Conservation (phyloP, 1,139 yeast species). For the Arxiozyma slooffiae region DNA sequence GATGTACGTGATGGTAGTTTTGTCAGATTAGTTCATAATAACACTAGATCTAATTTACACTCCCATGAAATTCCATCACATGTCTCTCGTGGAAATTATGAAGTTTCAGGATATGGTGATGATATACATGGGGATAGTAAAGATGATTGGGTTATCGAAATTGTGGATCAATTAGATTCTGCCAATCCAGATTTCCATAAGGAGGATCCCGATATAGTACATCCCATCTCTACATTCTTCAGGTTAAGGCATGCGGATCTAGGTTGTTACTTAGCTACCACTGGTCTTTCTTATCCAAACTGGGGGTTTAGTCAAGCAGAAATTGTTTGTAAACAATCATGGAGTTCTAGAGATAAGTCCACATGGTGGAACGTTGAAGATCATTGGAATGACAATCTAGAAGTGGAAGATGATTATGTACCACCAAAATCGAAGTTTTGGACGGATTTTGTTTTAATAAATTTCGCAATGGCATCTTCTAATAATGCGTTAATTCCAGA, state of each 20-base stretch:
- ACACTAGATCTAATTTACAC: slow-evolving; percentile 48
- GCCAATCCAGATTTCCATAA: slow-evolving; percentile 34
- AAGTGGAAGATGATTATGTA: slow-evolving; percentile 36
- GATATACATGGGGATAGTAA: slow-evolving; percentile 46
- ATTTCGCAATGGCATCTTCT: slow-evolving; percentile 71
- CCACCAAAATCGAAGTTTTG: slow-evolving; percentile 64
- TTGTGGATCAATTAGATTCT: slow-evolving; percentile 48
- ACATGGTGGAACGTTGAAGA: slow-evolving; percentile 80
- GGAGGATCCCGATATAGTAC: slow-evolving; percentile 39
- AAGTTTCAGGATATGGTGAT: slow-evolving; percentile 62
- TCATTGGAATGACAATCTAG: slow-evolving; percentile 42
- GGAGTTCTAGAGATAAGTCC: slow-evolving; percentile 46
- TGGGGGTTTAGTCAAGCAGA: slow-evolving; percentile 84
- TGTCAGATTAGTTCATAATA: slow-evolving; percentile 46
- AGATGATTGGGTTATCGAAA: slow-evolving; percentile 67
- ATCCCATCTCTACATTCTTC: slow-evolving; percentile 63
- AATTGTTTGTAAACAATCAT: slow-evolving; percentile 53
- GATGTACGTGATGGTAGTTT: slow-evolving; percentile 41
- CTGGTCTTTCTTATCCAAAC: slow-evolving; percentile 60
- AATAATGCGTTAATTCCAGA: slow-evolving; percentile 71
- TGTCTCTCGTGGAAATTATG: slow-evolving; percentile 44
- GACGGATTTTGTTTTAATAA: slow-evolving; percentile 58
- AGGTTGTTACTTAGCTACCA: slow-evolving; percentile 68
- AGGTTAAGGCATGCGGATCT: slow-evolving; percentile 50
- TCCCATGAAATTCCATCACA: slow-evolving; percentile 52